Evolutionary conservation across 108 stramenopile species (phyloP), one percentile per base, ranked within the genome.

Genomic region (Thalassiosira profunda): DNA sequence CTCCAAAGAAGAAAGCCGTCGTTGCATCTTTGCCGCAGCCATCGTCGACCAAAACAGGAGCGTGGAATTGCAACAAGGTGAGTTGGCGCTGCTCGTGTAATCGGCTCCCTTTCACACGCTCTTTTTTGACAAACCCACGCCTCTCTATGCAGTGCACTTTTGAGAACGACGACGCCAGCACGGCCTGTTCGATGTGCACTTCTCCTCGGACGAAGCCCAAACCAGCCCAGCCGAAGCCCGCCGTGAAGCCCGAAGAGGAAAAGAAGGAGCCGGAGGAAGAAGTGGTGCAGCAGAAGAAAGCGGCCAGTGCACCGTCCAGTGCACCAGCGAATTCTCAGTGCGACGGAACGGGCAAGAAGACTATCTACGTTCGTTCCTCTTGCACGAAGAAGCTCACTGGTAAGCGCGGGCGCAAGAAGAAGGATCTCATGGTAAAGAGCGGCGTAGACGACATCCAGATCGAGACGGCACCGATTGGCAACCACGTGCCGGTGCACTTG

Each of bases 381-480:
- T 38, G 40, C 25, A 35, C 64, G 26, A 74, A 74, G 58, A 41
- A 58, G 15, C 12, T 66, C 18, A 65, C 63, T 26, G 64, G 64
- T 23, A 66, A 66, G 36, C 47, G 51, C 20, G 73, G 63, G 12
- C 58, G 63, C 37, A 58, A 65, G 56, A 74, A 66, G 49, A 66
- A 59, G 38, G 73, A 56, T 34, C 33, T 66, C 14, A 25, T 65
- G 26, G 64, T 52, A 6, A 56, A 41, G 18, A 65, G 64, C 45
- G 73, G 64, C 5, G 56, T 35, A 58, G 63, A 40, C 4, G 41
- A 24, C 18, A 54, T 74, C n/a, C 41, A 65, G 4, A 58, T 74
- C 26, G 45, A 41, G 29, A 63, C 58, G 18, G 37, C 49, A 0
- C 8, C 57, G 14, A 51, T 40, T 28, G 57, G 57, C 34, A 36